These are phyloP conservation scores for Pyricularia sp. DNA, from an alignment of 2,329 filamentous ascomycete species.

Conservation along the genomic window DNA sequence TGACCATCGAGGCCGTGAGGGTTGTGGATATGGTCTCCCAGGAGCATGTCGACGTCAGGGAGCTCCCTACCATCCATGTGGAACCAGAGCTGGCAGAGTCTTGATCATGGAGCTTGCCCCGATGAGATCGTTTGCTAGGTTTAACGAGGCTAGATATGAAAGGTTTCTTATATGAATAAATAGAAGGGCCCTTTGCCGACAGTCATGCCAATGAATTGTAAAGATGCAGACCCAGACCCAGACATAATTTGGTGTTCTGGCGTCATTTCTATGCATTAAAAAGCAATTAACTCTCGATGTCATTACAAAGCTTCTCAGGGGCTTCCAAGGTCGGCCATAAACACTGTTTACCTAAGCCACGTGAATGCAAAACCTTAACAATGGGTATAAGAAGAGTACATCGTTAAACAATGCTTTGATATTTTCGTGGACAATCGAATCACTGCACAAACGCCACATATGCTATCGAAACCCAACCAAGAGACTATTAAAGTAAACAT, in stretches of 20 bases:
- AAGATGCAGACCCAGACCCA: no score
- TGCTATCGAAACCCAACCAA: not conserved
- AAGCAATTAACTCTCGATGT: not conserved
- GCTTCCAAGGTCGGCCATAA: not conserved
- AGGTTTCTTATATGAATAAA: not conserved
- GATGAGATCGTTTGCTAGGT: not conserved
- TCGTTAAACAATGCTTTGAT: not conserved
- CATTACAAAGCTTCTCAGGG: not conserved
- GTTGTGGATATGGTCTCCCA: conserved; percentile 65
- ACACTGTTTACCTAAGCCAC: not conserved
- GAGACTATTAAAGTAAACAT: not conserved
- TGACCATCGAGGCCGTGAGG: conserved; percentile 62
- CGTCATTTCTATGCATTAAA: not conserved
- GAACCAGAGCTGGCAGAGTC: conserved; percentile 15
- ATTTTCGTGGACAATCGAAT: not conserved
- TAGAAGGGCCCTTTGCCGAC: not conserved
- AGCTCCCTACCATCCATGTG: conserved; percentile 61
- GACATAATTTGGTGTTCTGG: no score
- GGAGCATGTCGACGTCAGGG: conserved; percentile 68
- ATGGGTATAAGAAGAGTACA: not conserved
- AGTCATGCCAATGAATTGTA: no score
- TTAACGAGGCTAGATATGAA: not conserved
- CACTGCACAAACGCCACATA: not conserved
- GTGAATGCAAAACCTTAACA: not conserved
- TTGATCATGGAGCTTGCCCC: not conserved